Evolutionary conservation across 2,329 filamentous ascomycete species (phyloP).

Genomic region (Fusarium proliferatum): DNA sequence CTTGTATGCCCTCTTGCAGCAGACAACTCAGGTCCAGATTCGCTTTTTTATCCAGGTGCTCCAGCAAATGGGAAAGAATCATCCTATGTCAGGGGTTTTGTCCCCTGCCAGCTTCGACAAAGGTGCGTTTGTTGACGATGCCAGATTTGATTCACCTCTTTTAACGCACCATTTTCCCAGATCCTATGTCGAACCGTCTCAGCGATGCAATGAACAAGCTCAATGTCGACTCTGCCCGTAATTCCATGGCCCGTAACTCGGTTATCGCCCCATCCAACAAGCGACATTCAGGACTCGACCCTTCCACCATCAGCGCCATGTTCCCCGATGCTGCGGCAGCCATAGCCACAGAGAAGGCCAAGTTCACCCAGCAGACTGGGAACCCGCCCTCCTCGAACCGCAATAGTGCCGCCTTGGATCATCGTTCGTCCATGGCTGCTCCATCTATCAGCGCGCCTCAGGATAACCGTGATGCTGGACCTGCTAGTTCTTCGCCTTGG

Average conservation of each 20-base stretch:
- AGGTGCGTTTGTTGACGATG: constrained; percentile 64
- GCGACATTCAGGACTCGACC: constrained; percentile 93
- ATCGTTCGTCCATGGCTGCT: constrained; percentile 78
- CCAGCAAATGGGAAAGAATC: constrained; percentile 98
- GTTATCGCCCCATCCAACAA: constrained; percentile 83
- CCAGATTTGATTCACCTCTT: constrained; percentile 13
- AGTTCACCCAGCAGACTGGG: constrained; percentile 95
- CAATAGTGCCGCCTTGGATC: constrained; percentile 85
- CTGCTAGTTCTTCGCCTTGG: constrained; percentile 76
- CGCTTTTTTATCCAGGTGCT: constrained; percentile 99
- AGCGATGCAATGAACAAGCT: constrained; percentile 98
- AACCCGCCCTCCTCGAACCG: constrained; percentile 90
- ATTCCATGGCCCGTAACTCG: constrained; percentile 84
- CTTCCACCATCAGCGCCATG: constrained; percentile 96
- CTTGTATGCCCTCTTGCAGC: constrained; percentile 93
- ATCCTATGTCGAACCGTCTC: constrained; percentile 95
- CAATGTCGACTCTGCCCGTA: constrained; percentile 86
- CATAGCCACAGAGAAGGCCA: constrained; percentile 98
- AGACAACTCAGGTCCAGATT: constrained; percentile 98
- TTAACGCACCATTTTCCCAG: constrained; percentile 58
- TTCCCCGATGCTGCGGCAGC: constrained; percentile 97
- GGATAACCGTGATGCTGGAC: constrained; percentile 47
- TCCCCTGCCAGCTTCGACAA: constrained; percentile 98
- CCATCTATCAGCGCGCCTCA: constrained; percentile 76
- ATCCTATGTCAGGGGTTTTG: constrained; percentile 94